Base-by-base conservation (phyloP, 768 basidiomycete genomes). In the Vararia minispora region DNA sequence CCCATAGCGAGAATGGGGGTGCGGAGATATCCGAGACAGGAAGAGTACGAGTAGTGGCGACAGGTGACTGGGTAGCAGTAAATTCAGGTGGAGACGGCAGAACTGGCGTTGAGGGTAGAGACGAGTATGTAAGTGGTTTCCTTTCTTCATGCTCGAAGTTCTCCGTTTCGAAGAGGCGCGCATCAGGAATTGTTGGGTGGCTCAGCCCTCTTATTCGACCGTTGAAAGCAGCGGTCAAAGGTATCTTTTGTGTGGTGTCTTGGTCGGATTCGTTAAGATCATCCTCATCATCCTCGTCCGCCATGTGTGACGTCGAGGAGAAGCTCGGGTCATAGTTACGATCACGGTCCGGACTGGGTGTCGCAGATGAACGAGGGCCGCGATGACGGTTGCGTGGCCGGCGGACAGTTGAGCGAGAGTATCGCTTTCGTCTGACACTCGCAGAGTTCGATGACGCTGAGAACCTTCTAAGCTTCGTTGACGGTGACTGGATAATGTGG, bases 1-100 rank as follows among this genome's bases (percentile, higher is more conserved):
- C 90, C 90, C 90, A 94, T 16, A 94, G 54, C 4, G 88, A 88
- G 56, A 87, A 88, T 3, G 85, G 75, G 0, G 63, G 63, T 4
- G 57, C 54, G 28, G 46, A 39, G 14, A 34, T 54, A 52, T 28
- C 43, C n/a, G n/a, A n/a, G n/a, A n/a, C n/a, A n/a, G n/a, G n/a
- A n/a, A 43, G 26, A 35, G 28, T n/a, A 49, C 43, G 23, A 37
- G 35, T 10, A 41, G 42, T 17, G 46, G 44, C n/a, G 41, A 37
- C 9, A 42, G 40, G 18, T 36, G 33, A 29, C 14, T n/a, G 14
- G 25, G 25, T 3, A 25, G 37, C 2, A 21, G 26, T 13, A 33
- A 42, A 13, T 28, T 12, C 2, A 25, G 52, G 41, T 9, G 53
- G 43, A 11, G 57, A 40, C 3, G 46, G 48, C 5, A 52, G 38